A percentile compares a stretch with the other conserved stretches of the same genome.
Conservation (phyloP, 148 eudicot genomes). For the Rhododendron ovatum region DNA sequence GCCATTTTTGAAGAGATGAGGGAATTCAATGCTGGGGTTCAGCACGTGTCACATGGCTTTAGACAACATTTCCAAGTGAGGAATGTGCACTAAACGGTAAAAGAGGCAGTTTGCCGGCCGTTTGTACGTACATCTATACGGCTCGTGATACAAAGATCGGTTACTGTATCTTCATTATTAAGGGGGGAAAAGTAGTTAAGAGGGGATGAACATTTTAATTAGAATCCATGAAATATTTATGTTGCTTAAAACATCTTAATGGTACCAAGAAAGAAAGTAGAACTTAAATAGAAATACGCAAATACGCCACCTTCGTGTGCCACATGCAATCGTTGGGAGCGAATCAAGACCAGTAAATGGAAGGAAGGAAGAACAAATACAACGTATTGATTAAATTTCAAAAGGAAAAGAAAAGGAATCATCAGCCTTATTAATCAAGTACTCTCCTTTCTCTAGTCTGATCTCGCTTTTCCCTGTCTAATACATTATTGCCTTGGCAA, state of each 20-base stretch:
- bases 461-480: neutral
- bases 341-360: neutral
- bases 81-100: slow-evolving; percentile 11
- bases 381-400: neutral
- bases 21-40: slow-evolving; percentile 3
- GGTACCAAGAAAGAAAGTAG: neutral
- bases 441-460: neutral
- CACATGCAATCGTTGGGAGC: neutral
- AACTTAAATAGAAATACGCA: neutral
- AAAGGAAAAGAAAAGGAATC: neutral
- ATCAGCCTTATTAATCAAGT: neutral
- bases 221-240: neutral
- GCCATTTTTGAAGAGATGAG: neutral
- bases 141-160: neutral
- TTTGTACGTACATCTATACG: slow-evolving; percentile 2
- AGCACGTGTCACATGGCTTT: slow-evolving; percentile 12
- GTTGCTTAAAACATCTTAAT: neutral
- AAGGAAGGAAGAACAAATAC: neutral
- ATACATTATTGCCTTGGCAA: neutral
- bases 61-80: neutral
- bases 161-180: too few relatives aligned
- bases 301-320: neutral
- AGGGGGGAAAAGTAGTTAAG: neutral
- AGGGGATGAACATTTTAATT: neutral
- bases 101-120: slow-evolving; percentile 1